Conservation (phyloP, 768 basidiomycete genomes). For the Russula dissimulans region DNA sequence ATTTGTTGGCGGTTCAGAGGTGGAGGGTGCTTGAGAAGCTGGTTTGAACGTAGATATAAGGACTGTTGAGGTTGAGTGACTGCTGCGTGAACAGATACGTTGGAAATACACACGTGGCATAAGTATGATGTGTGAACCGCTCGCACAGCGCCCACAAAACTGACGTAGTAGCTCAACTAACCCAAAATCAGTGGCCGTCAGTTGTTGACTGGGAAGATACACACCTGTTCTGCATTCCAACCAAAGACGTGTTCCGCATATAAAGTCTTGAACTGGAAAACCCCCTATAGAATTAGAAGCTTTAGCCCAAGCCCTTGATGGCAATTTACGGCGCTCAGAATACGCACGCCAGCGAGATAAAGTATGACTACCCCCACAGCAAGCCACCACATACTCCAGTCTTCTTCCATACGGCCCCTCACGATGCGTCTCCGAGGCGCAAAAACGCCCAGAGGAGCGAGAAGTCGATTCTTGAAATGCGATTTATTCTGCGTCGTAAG, state of each 20-base stretch:
- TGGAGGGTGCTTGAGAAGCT: slow-evolving; percentile 18
- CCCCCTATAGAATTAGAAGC: slow-evolving; percentile 34
- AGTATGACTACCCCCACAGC: slow-evolving; percentile 56
- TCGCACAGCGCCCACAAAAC: slow-evolving; percentile 53
- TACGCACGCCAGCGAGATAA: slow-evolving; percentile 52
- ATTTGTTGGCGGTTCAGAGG: slow-evolving; percentile 22
- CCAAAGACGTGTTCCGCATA: slow-evolving; percentile 65
- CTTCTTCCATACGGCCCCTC: slow-evolving; percentile 31
- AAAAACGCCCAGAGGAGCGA: slow-evolving; percentile 64
- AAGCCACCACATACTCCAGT: slow-evolving; percentile 68
- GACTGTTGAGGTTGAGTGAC: slow-evolving; percentile 38
- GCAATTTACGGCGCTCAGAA: not conserved
- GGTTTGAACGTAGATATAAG: slow-evolving; percentile 55
- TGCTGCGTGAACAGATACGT: slow-evolving; percentile 3
- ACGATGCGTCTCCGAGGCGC: slow-evolving; percentile 43
- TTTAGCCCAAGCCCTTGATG: slow-evolving; percentile 1
- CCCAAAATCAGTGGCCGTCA: not conserved
- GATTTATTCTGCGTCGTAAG: slow-evolving; percentile 27
- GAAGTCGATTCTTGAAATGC: slow-evolving; percentile 31
- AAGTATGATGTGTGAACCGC: slow-evolving; percentile 59
- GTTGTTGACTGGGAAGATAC: not conserved
- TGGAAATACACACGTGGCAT: slow-evolving; percentile 47
- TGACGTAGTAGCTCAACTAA: slow-evolving; percentile 68
- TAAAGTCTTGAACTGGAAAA: slow-evolving; percentile 68
- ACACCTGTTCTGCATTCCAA: slow-evolving; percentile 55